Base-by-base conservation (phyloP, 2,329 filamentous ascomycete genomes). In the Grosmannia clavigera region DNA sequence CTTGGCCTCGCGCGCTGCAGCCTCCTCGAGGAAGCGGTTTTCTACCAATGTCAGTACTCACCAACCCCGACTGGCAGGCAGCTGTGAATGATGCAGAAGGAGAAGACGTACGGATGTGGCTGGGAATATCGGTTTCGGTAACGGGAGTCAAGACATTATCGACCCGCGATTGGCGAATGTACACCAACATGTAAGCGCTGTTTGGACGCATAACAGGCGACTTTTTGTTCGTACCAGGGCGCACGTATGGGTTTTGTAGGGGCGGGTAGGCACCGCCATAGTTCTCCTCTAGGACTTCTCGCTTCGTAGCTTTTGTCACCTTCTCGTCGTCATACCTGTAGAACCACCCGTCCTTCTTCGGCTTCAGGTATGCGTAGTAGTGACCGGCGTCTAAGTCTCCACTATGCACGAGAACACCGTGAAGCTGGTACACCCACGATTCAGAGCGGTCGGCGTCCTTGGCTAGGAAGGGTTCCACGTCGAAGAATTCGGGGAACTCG, bases 171-270 rank as follows among this genome's bases (percentile, higher is more conserved):
- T 96, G 89, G 54, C 94, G 86, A 65, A 99, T 90, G 70, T 99
- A 99, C 2, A 99, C 95, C 78, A 99, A 75, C 94, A 99, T 99
- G 78, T 99, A 99, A 5, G 94, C 95, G 71, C 92, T 99, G 73
- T 85, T 86, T 62, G 84, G 82, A 59, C 84, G 79, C 74, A 86
- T 80, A 67, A 83, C 72, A 1, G 82, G 81, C 3, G 76, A 51
- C 68, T 81, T 81, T 70, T 82, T 84, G 57, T 79, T 76, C n/a
- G 75, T 67, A 3, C 74, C 71, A 2, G 75, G 69, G n/a, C 78
- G 77, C 14, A 74, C 66, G 51, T 74, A 73, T 11, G 77, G 76
- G 59, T 78, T 78, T 6, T 76, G 72, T 6, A 52, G 55, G 2
- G 59, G 27, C 33, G 74, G 77, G 69, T 91, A 95, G 68, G 95